A percentile compares a stretch with the other conserved stretches of the same genome.
phyloP scores from a whole-genome alignment of 2,329 filamentous ascomycete species.

The Ambrosiella beaveri region DNA sequence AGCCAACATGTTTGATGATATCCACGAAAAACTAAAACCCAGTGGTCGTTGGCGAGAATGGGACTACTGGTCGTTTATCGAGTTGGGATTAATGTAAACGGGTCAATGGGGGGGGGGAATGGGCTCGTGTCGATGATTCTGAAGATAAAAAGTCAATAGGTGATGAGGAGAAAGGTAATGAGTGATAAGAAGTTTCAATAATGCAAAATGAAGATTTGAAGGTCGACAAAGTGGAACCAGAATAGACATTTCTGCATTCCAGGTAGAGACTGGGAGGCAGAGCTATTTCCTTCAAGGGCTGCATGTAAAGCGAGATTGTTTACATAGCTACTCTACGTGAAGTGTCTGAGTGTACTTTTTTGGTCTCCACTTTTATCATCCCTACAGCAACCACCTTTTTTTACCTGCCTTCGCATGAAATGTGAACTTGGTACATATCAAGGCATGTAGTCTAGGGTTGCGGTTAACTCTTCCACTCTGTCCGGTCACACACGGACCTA shows the following conservation, averaged over 20 bases:
- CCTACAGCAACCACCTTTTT: neutral
- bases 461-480: neutral
- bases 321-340: neutral
- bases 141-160: neutral
- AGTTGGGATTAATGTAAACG: neutral
- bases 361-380: neutral
- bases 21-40: neutral
- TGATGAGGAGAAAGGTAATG: neutral
- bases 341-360: neutral
- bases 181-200: neutral
- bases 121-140: neutral
- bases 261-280: neutral
- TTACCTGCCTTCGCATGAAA: neutral
- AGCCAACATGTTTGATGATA: conserved; percentile 46
- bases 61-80: neutral
- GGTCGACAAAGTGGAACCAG: neutral
- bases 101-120: neutral
- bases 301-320: neutral
- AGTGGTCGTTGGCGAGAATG: neutral
- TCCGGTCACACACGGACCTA: neutral
- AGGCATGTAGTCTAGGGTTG: neutral
- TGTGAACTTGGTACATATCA: too few relatives aligned
- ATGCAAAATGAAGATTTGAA: neutral
- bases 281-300: neutral
- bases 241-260: neutral